Evolutionary conservation across 176 grass and related monocot species (phyloP), one percentile per base, ranked within the genome.

Genomic region (Aegilops umbellulata): DNA sequence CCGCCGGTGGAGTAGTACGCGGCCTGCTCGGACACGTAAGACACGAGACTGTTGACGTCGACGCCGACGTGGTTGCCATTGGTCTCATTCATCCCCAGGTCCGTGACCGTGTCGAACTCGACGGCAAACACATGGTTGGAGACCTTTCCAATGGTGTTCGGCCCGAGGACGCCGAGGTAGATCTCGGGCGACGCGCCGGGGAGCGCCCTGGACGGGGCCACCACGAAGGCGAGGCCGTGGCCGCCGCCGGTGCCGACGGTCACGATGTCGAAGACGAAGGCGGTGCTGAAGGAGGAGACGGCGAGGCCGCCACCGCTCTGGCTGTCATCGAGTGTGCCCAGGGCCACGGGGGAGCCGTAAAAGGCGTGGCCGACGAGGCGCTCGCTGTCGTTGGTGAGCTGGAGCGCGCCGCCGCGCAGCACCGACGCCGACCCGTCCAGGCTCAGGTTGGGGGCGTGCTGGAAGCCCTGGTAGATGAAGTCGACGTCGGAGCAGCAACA

Each of bases 41-140:
- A 97, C 53, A 12, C 36, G 22, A 97, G 63, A 79, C 34, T 91
- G 69, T 97, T 81, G 61, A 94, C 83, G 47, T 97, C 78, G 62
- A 97, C 67, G n/a, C 95, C 90, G 38, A 97, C 88, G 77, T 97
- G 95, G 73, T 97, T 97, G 63, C 89, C 92, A 35, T 97, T 97
- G 82, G 92, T 86, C 73, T 97, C 95, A 17, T 80, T 75, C 85
- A 97, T 92, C 87, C 94, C 95, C 44, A 93, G 91, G 91, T 94
- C 92, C 89, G 88, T 89, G 16, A 97, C 92, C 49, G 95, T 97
- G 78, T 97, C 92, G 69, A 97, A 97, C 87, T 97, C 95, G 1
- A 97, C 76, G 41, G 95, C 92, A 46, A 97, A 92, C 30, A 97
- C 65, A 60, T 97, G 95, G 87, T 97, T 94, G 35, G 86, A 88